phyloP scores from a whole-genome alignment of 2,329 filamentous ascomycete species.

The Xylaria sp. region DNA sequence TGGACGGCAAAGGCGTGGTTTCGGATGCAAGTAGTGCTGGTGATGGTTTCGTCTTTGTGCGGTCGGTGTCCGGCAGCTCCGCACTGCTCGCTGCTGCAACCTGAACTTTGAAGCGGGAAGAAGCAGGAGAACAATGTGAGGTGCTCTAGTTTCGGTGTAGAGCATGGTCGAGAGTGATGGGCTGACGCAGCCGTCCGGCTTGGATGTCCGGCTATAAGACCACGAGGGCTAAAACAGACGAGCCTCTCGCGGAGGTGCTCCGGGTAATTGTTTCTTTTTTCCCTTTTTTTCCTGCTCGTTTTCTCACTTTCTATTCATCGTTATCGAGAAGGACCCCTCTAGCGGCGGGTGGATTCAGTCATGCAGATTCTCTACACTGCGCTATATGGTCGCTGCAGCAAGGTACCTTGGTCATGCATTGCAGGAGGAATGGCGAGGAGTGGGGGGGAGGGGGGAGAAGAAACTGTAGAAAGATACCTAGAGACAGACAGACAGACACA shows the following conservation, averaged over 20 bases:
- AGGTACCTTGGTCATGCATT: conserved; percentile 25
- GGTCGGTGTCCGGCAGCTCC: conserved; percentile 20
- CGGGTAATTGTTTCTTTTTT: conserved; percentile 23
- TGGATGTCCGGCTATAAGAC: neutral
- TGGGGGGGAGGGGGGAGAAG: conserved; percentile 4
- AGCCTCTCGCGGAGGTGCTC: neutral
- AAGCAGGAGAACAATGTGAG: conserved; percentile 13
- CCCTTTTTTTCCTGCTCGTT: conserved; percentile 2
- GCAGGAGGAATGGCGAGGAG: conserved; percentile 20
- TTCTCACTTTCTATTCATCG: neutral
- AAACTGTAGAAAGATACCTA: neutral
- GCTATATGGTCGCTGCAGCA: conserved; percentile 18
- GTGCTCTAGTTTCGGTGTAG: conserved; percentile 22
- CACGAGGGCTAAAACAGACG: conserved; percentile 4
- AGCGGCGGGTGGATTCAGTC: conserved; percentile 25
- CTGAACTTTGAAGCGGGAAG: conserved; percentile 4
- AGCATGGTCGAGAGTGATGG: conserved; percentile 7
- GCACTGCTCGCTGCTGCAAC: conserved; percentile 17
- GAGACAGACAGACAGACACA: neutral
- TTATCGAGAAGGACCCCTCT: conserved; percentile 2
- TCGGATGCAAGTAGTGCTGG: neutral
- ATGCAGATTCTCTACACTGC: conserved; percentile 23
- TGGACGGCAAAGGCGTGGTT: neutral
- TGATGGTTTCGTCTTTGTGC: neutral
- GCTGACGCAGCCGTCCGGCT: conserved; percentile 17